Base-by-base conservation (phyloP, 2,329 filamentous ascomycete species). In the Xylariaceae sp. region DNA sequence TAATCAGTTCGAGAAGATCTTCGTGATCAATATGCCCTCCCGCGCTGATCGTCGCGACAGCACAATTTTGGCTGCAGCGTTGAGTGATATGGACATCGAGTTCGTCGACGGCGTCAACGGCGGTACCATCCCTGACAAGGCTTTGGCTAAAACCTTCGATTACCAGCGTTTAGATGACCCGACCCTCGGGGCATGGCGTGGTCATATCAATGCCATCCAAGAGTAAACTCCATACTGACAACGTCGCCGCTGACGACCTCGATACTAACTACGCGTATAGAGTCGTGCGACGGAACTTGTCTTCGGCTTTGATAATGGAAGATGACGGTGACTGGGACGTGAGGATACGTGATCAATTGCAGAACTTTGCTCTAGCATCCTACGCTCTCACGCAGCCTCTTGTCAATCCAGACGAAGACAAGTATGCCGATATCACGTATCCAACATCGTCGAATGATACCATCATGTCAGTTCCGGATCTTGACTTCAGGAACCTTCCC, bases 251-350 rank as follows among this genome's bases (percentile, higher is more conserved):
- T 41, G 31, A 46, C 31, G 36, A 34, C 42, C 5, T 12, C 6
- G 47, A 31, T 12, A 14, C 47, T 53, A 19, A 47, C n/a, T 2
- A 12, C 4, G 9, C 28, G 9, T 13, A n/a, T 43, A 73, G 71
- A 42, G 67, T 81, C 6, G 69, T 81, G 17, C 65, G 73, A 28
- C 64, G 73, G 10, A 73, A 74, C 47, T 57, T 79, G 12, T 50
- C 57, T 2, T 69, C 70, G 0, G 73, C 73, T 3, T 61, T 77
- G 2, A 73, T 76, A 31, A 59, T 77, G 31, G 75, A 78, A 62
- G 75, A 78, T 51, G 75, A 78, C 48, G 68, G 69, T 13, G 75
- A 77, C 58, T 77, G 75, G 75, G 75, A 78, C 48, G 64, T 77
- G 16, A 62, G 63, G 2, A 61, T 78, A 14, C 71, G 71, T 34